Base-by-base conservation (phyloP, 2,329 filamentous ascomycete species). In the Cladosporium colombiae region DNA sequence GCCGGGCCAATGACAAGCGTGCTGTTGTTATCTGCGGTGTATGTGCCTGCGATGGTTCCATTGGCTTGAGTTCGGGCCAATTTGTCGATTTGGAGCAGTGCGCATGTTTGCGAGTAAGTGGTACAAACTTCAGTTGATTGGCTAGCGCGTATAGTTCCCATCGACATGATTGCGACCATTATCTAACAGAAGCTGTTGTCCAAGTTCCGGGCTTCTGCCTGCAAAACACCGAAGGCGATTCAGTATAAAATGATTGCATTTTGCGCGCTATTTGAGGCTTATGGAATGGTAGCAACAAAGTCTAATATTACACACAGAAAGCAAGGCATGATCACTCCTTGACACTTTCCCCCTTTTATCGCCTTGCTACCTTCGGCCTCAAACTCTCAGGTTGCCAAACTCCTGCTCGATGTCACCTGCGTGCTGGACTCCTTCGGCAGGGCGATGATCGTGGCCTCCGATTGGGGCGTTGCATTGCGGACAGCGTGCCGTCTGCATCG, bases 401-500 rank as follows among this genome's bases (percentile, higher is more conserved):
- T 70, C 62, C 46, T 66, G 49, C 67, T 88, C 85, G 69, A 88
- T 82, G 16, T 84, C 79, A 0, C 40, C 67, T 0, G 85, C 86
- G 52, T 71, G 78, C 14, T 73, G 78, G 2, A 88, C 86, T 2
- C 88, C 88, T 16, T 73, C 77, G 0, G 78, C 82, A n/a, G 82
- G 67, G 10, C 10, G 62, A 73, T 90, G 86, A 46, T 81, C 11
- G 55, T 70, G 72, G 0, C 89, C 88, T 2, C 88, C 88, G 33
- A 91, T 82, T 0, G 75, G 67, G 1, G 81, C 80, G 1, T 81
- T 83, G 68, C 89, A 92, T 68, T 91, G 83, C 0, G 89, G 88
- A 69, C 89, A 92, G 1, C 74, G 74, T 1, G 88, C 83, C 21
- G 71, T 64, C 73, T 91, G 67, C 86, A 89, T 89, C 0, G 88